Conservation (phyloP, 2,329 filamentous ascomycete species). For the Colletotrichum falcatum region DNA sequence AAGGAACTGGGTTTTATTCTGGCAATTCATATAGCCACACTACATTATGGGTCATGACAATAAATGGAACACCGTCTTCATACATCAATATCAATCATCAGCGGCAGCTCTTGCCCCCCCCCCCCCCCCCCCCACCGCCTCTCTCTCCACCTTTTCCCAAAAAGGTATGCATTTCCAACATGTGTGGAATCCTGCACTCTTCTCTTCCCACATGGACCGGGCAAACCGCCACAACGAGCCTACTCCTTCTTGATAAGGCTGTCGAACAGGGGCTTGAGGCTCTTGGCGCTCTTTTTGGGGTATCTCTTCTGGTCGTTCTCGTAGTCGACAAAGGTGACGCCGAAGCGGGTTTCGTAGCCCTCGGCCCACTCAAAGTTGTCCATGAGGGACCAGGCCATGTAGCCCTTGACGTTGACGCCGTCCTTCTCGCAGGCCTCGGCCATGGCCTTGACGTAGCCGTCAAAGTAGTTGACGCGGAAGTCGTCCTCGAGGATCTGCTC, state of each 20-base stretch:
- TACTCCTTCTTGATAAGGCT: constrained; percentile 74
- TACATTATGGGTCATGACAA: constrained; percentile 15
- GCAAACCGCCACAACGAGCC: constrained; percentile 21
- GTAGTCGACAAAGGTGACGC: constrained; percentile 87
- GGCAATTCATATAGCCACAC: constrained; percentile 5
- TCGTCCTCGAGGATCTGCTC: constrained; percentile 83
- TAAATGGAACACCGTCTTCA: constrained; percentile 9
- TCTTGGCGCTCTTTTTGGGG: constrained; percentile 85
- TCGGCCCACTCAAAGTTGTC: constrained; percentile 96
- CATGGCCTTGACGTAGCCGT: constrained; percentile 81
- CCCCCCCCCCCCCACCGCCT: no score
- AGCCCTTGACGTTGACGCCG: constrained; percentile 82
- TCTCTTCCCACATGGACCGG: neutral
- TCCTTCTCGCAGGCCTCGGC: constrained; percentile 78
- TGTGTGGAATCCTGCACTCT: neutral
- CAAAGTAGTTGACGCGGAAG: constrained; percentile 84
- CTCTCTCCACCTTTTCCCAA: constrained; percentile 17
- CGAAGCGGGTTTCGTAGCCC: constrained; percentile 88
- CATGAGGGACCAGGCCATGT: constrained; percentile 89
- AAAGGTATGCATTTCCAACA: constrained; percentile 21
- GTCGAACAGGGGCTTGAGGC: constrained; percentile 78
- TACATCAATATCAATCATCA: constrained; percentile 30
- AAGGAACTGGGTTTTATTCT: no score
- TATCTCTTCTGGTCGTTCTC: constrained; percentile 80
- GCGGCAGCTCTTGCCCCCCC: neutral